Evolutionary conservation across 345 rosid species (phyloP).

Genomic region (Populus deltoides): DNA sequence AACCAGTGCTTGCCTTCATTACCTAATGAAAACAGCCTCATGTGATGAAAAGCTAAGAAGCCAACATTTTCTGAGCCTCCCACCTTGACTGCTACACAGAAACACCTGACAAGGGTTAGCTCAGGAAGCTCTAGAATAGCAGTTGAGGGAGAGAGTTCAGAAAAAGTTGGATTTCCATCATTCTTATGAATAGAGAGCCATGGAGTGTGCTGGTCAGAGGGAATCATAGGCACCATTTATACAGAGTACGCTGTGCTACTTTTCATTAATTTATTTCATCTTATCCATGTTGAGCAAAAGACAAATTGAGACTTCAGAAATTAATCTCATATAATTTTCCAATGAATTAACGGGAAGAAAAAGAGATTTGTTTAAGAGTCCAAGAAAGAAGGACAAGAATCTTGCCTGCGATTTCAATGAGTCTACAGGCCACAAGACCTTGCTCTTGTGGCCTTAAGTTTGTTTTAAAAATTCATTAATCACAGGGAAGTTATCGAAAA

Average conservation of each 20-base stretch:
- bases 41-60: not conserved
- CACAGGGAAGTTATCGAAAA: not conserved
- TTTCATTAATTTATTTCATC: too few species aligned
- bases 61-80: slow-evolving; percentile 16
- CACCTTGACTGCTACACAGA: slow-evolving; percentile 15
- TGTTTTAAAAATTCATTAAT: not conserved
- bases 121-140: slow-evolving; percentile 11
- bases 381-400: not conserved
- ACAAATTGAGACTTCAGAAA: not conserved
- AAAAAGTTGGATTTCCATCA: slow-evolving; percentile 19
- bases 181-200: not conserved
- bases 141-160: slow-evolving; percentile 48
- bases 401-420: not conserved
- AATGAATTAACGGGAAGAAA: not conserved
- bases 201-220: not conserved
- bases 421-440: not conserved
- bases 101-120: not conserved
- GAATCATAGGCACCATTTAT: not conserved
- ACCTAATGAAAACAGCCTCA: not conserved
- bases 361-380: not conserved
- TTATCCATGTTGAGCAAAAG: not conserved
- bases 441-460: not conserved
- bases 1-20: too few species aligned
- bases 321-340: not conserved
- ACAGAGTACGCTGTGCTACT: not conserved